Percentiles rank a stretch among this genome's conserved stretches.
These are phyloP conservation scores for Neonothopanus nambi DNA, from an alignment of 1,284 basidiomycete species.

Conservation along the genomic window DNA sequence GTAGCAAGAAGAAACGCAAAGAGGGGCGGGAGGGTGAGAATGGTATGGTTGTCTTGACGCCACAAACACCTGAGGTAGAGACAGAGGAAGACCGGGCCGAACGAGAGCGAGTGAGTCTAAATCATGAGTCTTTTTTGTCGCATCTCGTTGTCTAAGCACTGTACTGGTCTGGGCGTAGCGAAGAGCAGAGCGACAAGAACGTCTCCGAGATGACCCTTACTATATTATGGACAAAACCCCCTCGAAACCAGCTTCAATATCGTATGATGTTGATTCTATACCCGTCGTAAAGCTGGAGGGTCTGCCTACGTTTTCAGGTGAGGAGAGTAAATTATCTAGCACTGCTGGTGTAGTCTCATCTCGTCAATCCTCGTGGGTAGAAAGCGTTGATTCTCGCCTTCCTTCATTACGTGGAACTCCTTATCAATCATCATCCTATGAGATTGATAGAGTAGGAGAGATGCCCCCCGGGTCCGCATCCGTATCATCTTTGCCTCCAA, in stretches of 20 bases:
- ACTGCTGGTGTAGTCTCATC: neutral
- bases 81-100: conserved; percentile 58
- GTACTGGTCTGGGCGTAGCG: conserved; percentile 43
- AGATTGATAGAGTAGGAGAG: conserved; percentile 80
- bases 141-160: too few species aligned
- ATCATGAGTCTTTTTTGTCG: neutral
- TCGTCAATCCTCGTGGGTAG: conserved; percentile 9
- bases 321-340: conserved; percentile 11
- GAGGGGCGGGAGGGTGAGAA: conserved; percentile 33
- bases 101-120: conserved; percentile 54
- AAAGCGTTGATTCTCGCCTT: conserved; percentile 30
- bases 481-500: conserved; percentile 19
- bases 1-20: conserved; percentile 46
- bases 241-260: conserved; percentile 33
- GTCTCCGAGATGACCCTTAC: conserved; percentile 83
- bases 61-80: conserved; percentile 44
- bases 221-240: conserved; percentile 71
- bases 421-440: conserved; percentile 41
- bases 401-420: conserved; percentile 40
- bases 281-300: conserved; percentile 81
- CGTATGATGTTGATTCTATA: conserved; percentile 79
- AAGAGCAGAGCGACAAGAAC: conserved; percentile 71
- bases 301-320: conserved; percentile 52
- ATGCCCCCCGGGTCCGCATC: conserved; percentile 69
- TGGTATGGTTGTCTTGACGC: conserved; percentile 28